Evolutionary conservation across 345 rosid genomes (phyloP).

Genomic region (Euphorbia pulcherrima): DNA sequence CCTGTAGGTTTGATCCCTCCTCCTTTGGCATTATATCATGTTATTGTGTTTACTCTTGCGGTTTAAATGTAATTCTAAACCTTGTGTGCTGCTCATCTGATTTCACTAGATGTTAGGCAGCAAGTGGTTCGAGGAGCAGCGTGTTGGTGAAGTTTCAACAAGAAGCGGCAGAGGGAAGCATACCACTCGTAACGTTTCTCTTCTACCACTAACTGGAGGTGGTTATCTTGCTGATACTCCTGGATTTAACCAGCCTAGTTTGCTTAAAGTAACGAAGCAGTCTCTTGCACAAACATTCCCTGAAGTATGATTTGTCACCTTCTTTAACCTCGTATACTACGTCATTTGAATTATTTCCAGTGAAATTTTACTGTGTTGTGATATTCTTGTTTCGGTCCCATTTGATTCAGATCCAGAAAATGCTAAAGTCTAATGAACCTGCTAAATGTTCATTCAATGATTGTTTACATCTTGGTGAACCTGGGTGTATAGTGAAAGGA

Average conservation of each 20-base stretch:
- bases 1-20: conserved; percentile 47
- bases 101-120: conserved; percentile 53
- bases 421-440: conserved; percentile 38
- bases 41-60: not conserved
- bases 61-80: not conserved
- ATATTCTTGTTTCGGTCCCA: not conserved
- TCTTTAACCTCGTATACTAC: not conserved
- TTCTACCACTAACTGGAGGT: conserved; percentile 71
- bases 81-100: not conserved
- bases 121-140: conserved; percentile 78
- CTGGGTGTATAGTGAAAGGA: conserved; percentile 70
- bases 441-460: conserved; percentile 67
- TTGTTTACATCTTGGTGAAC: conserved; percentile 85
- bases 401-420: conserved; percentile 42
- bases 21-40: not conserved
- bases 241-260: conserved; percentile 89
- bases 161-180: conserved; percentile 91
- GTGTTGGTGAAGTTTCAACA: conserved; percentile 74
- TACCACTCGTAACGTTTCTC: conserved; percentile 76
- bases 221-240: conserved; percentile 95
- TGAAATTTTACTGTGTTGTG: not conserved
- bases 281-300: conserved; percentile 80
- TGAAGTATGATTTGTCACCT: conserved; percentile 51
- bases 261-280: conserved; percentile 83
- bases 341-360: conserved; percentile 7